These are phyloP conservation scores for Neurospora sp. DNA, from an alignment of 495 filamentous ascomycete genomes.

Conservation along the genomic window DNA sequence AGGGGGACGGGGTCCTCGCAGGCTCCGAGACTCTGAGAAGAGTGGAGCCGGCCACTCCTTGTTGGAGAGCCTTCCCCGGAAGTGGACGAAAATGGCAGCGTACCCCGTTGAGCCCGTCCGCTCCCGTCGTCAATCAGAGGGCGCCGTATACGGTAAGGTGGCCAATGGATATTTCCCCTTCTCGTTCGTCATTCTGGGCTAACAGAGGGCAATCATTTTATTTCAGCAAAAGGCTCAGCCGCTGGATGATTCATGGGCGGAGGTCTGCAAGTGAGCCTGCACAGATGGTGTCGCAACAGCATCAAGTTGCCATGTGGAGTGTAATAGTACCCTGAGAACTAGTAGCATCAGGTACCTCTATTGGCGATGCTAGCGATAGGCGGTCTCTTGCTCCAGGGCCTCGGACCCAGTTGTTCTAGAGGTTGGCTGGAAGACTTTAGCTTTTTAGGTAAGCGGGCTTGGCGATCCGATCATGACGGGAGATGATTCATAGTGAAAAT, in stretches of 20 bases:
- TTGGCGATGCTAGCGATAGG: not conserved
- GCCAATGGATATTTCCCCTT: not conserved
- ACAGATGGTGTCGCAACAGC: not conserved
- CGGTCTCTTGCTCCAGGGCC: not conserved
- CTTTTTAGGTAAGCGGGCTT: not conserved
- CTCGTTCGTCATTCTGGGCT: not conserved
- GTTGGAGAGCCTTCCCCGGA: constrained; percentile 1
- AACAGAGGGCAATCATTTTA: not conserved
- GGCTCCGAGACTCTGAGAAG: constrained; percentile 8
- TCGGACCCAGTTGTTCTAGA: not conserved
- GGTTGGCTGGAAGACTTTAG: not conserved
- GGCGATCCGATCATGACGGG: not conserved
- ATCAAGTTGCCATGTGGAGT: not conserved
- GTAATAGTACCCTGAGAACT: not conserved
- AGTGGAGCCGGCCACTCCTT: not conserved
- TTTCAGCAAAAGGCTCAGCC: no score
- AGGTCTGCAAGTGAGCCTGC: not conserved
- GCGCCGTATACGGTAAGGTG: not conserved
- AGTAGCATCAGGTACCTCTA: not conserved
- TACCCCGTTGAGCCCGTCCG: not conserved
- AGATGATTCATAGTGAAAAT: not conserved
- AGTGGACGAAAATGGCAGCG: not conserved
- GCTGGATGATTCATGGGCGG: no score
- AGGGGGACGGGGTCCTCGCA: constrained; percentile 13
- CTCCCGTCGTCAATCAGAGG: not conserved